A percentile compares a stretch with the other conserved stretches of the same genome.
These are phyloP conservation scores for Jamesozyma rosinii DNA, from an alignment of 805 yeast species.

Conservation along the genomic window DNA sequence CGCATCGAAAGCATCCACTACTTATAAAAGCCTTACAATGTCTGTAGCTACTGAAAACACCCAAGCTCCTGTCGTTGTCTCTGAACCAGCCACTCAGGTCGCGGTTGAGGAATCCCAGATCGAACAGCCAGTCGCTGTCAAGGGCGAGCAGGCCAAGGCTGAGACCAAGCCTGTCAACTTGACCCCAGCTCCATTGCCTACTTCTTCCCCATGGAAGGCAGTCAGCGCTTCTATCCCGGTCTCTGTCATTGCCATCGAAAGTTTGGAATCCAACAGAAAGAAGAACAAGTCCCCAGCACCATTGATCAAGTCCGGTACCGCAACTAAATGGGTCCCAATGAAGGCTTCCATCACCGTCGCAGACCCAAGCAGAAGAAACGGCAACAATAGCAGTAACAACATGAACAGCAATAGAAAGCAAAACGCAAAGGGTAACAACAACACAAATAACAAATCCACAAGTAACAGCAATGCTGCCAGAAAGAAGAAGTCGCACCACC, in stretches of 20 bases:
- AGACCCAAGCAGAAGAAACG: constrained; percentile 8
- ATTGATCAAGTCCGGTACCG: constrained; percentile 13
- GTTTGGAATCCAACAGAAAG: constrained; percentile 12
- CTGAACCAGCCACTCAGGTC: no score
- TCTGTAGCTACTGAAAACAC: constrained; percentile 5
- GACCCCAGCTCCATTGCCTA: constrained; percentile 31
- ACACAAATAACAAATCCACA: neutral
- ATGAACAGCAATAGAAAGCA: constrained; percentile 7
- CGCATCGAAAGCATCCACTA: neutral
- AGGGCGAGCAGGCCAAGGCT: neutral
- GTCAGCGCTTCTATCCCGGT: constrained; percentile 20
- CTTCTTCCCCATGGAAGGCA: constrained; percentile 29
- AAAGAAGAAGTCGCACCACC: constrained; percentile 5
- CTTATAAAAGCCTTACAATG: no score
- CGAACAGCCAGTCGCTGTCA: neutral
- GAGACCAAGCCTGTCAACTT: constrained; percentile 11
- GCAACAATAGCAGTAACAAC: constrained; percentile 9
- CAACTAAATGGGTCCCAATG: constrained; percentile 62
- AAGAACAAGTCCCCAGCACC: constrained; percentile 13
- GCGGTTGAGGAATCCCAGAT: constrained; percentile 5
- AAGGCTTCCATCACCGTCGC: constrained; percentile 45
- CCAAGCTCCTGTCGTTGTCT: neutral
- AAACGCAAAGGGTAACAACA: constrained; percentile 8
- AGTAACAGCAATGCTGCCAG: constrained; percentile 4
- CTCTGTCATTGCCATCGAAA: constrained; percentile 16